Percentiles rank a stretch among this genome's conserved stretches.
Evolutionary conservation across 2,329 filamentous ascomycete species (phyloP).

Genomic region (Xylariaceae sp.): DNA sequence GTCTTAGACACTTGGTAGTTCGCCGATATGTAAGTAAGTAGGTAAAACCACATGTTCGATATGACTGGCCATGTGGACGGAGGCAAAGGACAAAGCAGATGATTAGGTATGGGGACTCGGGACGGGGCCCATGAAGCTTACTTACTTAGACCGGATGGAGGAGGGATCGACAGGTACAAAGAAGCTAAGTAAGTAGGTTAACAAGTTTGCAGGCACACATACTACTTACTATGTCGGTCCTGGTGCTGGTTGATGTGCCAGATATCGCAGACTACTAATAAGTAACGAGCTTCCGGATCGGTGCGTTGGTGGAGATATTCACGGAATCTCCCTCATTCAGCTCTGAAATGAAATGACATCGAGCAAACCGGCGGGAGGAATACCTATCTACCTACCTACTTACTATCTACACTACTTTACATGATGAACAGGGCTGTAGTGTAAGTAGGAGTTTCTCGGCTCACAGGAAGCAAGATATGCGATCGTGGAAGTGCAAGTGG

Average conservation of each 20-base stretch:
- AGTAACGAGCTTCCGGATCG: slow-evolving; percentile 18
- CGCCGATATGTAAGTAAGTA: no score
- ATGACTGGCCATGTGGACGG: slow-evolving; percentile 14
- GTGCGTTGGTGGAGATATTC: slow-evolving; percentile 2
- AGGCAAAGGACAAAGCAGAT: slow-evolving; percentile 21
- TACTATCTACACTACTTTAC: no score
- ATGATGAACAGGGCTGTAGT: no score
- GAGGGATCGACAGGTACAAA: slow-evolving; percentile 20
- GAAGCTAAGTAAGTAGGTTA: not conserved
- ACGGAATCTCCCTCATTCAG: not conserved
- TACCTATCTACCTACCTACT: not conserved
- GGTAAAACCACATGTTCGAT: slow-evolving; percentile 3
- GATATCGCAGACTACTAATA: slow-evolving; percentile 1
- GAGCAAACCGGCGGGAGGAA: slow-evolving; percentile 12
- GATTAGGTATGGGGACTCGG: slow-evolving; percentile 9
- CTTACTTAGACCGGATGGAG: not conserved
- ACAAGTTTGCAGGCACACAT: not conserved
- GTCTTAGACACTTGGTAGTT: no score
- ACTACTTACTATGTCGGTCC: no score
- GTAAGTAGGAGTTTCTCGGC: no score
- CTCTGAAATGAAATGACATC: not conserved
- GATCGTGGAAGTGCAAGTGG: no score
- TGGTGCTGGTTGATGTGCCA: no score
- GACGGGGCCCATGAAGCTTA: no score
- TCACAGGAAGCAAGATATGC: no score